phyloP scores from a whole-genome alignment of 2,329 filamentous ascomycete species.

The Fusarium brachygibbosum region DNA sequence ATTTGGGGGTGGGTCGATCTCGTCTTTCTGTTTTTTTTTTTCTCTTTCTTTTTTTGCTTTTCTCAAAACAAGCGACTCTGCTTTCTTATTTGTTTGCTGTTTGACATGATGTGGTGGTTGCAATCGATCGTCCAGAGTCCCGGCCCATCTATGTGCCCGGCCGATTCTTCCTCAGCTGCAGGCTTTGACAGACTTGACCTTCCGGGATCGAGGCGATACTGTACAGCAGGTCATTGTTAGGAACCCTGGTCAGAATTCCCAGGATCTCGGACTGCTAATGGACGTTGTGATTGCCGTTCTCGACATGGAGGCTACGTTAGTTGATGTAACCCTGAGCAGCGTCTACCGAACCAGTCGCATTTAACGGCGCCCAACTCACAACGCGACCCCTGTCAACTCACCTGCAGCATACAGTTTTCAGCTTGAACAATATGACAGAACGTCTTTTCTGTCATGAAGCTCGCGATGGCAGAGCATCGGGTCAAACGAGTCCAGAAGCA shows the following conservation, averaged over 20 bases:
- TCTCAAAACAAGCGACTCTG: neutral
- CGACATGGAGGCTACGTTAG: slow-evolving; percentile 11
- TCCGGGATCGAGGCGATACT: neutral
- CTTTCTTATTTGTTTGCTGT: neutral
- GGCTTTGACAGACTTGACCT: neutral
- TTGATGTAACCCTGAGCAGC: slow-evolving; percentile 37
- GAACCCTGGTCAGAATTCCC: slow-evolving; percentile 7
- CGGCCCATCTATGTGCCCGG: slow-evolving; percentile 1
- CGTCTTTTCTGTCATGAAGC: neutral
- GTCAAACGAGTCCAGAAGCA: neutral
- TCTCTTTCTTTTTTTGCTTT: neutral
- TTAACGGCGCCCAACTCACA: slow-evolving; percentile 15
- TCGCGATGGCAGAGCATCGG: neutral
- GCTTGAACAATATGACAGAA: neutral
- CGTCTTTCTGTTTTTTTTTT: neutral
- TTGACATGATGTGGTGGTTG: slow-evolving; percentile 7
- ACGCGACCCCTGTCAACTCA: neutral
- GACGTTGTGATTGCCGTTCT: slow-evolving; percentile 16
- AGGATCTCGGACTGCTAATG: slow-evolving; percentile 20
- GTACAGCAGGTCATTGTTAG: neutral
- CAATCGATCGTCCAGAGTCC: slow-evolving; percentile 1
- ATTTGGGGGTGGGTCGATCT: neutral
- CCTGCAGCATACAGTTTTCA: slow-evolving; percentile 6
- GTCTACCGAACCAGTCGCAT: slow-evolving; percentile 43
- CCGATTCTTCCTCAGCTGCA: slow-evolving; percentile 2